Conservation (phyloP, 2,329 filamentous ascomycete species). For the Penicillium sumatraense region DNA sequence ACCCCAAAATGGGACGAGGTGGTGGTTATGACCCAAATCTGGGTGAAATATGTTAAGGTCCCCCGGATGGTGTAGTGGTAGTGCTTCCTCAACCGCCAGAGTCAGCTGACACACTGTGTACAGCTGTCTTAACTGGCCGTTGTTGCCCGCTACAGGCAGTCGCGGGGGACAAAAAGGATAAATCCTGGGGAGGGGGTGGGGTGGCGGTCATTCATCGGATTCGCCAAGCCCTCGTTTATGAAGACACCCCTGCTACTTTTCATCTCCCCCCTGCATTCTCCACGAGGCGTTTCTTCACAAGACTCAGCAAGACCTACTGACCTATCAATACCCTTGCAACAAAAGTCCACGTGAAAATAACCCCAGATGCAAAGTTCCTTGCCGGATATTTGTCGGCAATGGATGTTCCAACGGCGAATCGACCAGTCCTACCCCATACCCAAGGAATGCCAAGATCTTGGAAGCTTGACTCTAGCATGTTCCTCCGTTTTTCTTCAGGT, state of each 20-base stretch:
- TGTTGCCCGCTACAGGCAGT: too few relatives aligned
- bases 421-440: not conserved
- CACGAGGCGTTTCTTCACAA: not conserved
- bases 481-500: not conserved
- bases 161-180: too few relatives aligned
- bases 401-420: not conserved
- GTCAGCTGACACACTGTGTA: too few relatives aligned
- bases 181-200: not conserved
- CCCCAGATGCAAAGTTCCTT: not conserved
- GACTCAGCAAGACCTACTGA: not conserved
- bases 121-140: too few relatives aligned
- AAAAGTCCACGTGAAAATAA: not conserved
- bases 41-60: too few relatives aligned
- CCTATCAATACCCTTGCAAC: not conserved
- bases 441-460: conserved; percentile 2
- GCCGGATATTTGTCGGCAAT: conserved; percentile 2
- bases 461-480: conserved; percentile 26
- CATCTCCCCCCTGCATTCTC: not conserved
- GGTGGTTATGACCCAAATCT: too few relatives aligned
- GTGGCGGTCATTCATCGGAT: not conserved
- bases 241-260: not conserved
- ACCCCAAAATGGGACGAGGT: too few relatives aligned
- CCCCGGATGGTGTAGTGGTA: too few relatives aligned
- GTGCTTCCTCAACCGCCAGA: too few relatives aligned
- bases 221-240: not conserved